Conservation (phyloP, 768 basidiomycete species). For the Serpula lacrymans region DNA sequence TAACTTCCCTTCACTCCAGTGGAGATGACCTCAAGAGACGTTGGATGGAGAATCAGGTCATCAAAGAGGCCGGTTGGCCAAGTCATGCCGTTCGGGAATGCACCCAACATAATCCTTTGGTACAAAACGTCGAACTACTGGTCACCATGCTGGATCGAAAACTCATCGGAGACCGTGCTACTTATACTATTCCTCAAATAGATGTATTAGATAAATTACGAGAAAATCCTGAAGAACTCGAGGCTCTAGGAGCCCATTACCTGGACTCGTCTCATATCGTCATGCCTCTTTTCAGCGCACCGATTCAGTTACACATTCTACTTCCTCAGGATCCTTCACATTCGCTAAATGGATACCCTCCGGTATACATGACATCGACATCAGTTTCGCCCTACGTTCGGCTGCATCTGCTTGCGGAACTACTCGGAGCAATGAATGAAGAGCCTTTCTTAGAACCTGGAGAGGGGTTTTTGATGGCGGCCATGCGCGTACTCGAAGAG, state of each 20-base stretch:
- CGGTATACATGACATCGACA: conserved; percentile 72
- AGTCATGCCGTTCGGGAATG: conserved; percentile 61
- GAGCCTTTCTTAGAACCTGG: conserved; percentile 58
- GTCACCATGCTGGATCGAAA: conserved; percentile 50
- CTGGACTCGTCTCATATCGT: conserved; percentile 44
- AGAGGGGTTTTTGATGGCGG: conserved; percentile 70
- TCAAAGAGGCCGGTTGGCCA: conserved; percentile 85
- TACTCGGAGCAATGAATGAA: conserved; percentile 54
- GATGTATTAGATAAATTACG: conserved; percentile 15
- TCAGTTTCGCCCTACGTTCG: conserved; percentile 77
- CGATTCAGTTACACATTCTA: conserved; percentile 65
- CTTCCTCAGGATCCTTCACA: conserved; percentile 45
- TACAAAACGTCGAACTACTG: conserved; percentile 52
- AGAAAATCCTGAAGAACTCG: conserved; percentile 37
- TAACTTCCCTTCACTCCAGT: conserved; percentile 63
- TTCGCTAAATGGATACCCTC: conserved; percentile 47
- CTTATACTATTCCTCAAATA: conserved; percentile 29
- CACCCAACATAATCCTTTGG: conserved; percentile 31
- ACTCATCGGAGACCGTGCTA: conserved; percentile 46
- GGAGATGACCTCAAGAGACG: conserved; percentile 61
- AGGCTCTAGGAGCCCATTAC: conserved; percentile 55
- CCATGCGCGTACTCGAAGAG: conserved; percentile 67
- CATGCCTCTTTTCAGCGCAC: conserved; percentile 64
- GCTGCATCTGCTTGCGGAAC: conserved; percentile 69
- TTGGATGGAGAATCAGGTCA: conserved; percentile 77